Base-by-base conservation (phyloP, 768 basidiomycete genomes). In the Lactifluus piperatus region DNA sequence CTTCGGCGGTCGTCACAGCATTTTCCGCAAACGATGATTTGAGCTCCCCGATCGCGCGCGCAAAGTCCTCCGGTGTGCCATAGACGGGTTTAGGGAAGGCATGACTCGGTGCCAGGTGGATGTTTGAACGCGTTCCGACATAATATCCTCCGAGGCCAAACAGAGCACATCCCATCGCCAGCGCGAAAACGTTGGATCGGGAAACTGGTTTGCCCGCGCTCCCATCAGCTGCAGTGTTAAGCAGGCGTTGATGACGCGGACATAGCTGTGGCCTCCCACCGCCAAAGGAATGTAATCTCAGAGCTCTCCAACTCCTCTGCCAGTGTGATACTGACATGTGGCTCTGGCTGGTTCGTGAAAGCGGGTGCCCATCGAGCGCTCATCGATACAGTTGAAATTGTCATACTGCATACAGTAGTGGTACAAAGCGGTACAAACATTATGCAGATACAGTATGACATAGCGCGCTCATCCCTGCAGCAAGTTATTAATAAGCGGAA, bases 51-150 rank as follows among this genome's bases (percentile, higher is more conserved):
- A 72, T 66, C 2, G 69, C 71, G 6, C 45, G 57, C 5, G 60
- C 49, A 53, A 71, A 70, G 41, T 72, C 71, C 4, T 65, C 56
- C 24, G 57, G 54, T 26, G 65, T 64, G 7, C 70, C 70, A 41
- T 68, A 69, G 41, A 60, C 48, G 0, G 62, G 62, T 16, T 62
- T 52, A 5, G 14, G n/a, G 22, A 47, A 11, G n/a, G 20, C 14
- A 18, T 20, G 26, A 22, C 24, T n/a, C 20, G 10, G 39, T 46
- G 5, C 16, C 45, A 46, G 18, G 16, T 14, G 26, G 9, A 26
- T 18, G 20, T 51, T 39, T 20, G 34, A 51, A 36, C 43, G 54
- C 27, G 53, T 27, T 24, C 62, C 58, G 1, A 47, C n/a, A 27
- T 63, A 63, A 29, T 61, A 63, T 20, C 59, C 62, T 11, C 57